phyloP scores from a whole-genome alignment of 2,329 filamentous ascomycete genomes.

The Diaporthe aspalathi region DNA sequence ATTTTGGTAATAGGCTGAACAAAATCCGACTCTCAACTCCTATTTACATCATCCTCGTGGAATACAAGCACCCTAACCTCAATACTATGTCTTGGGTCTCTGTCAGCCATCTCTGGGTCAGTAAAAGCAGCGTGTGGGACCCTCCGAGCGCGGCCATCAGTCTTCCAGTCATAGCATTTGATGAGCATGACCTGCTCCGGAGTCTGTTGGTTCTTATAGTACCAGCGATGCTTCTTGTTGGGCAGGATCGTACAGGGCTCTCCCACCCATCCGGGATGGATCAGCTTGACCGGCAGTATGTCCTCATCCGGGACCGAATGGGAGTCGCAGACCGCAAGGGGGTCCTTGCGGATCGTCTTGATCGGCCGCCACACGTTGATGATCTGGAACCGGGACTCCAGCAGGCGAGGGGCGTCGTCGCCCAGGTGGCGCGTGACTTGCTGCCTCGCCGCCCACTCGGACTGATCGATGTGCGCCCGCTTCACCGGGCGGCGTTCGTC shows the following conservation, averaged over 20 bases:
- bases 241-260: slow-evolving; percentile 53
- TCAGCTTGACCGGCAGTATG: slow-evolving; percentile 59
- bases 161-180: slow-evolving; percentile 55
- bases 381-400: slow-evolving; percentile 50
- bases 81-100: slow-evolving; percentile 33
- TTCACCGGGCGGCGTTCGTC: slow-evolving; percentile 56
- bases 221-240: slow-evolving; percentile 56
- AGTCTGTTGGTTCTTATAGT: slow-evolving; percentile 61
- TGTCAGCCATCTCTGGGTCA: neutral
- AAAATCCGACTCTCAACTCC: neutral
- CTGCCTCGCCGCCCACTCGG: slow-evolving; percentile 56
- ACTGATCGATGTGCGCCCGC: slow-evolving; percentile 69
- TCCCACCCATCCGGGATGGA: slow-evolving; percentile 62
- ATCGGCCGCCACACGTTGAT: slow-evolving; percentile 67
- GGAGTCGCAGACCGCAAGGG: slow-evolving; percentile 65
- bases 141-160: slow-evolving; percentile 19
- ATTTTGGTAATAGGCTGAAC: too few species aligned
- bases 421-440: slow-evolving; percentile 58
- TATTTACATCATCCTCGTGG: slow-evolving; percentile 5
- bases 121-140: slow-evolving; percentile 29
- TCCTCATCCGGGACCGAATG: slow-evolving; percentile 61
- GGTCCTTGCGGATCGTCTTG: slow-evolving; percentile 63
- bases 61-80: slow-evolving; percentile 24
- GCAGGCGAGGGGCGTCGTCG: slow-evolving; percentile 58
- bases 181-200: slow-evolving; percentile 66